Base-by-base conservation (phyloP, 768 basidiomycete genomes). In the Multifurca ochricompacta region DNA sequence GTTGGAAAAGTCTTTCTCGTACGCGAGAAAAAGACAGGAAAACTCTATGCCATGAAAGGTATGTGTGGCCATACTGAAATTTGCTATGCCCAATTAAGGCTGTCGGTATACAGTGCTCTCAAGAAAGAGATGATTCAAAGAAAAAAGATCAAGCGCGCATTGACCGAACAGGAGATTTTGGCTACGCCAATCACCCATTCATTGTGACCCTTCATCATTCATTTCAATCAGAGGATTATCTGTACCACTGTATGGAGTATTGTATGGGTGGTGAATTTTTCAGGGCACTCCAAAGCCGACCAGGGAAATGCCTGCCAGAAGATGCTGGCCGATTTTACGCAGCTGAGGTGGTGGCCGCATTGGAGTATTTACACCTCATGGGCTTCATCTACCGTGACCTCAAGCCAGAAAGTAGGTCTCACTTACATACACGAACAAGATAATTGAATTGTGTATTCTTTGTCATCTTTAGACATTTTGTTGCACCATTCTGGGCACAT, bases 101-200 rank as follows among this genome's bases (percentile, higher is more conserved):
- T 37, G 55, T 64, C 13, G 28, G 18, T n/a, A 39, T 67, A 65
- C 69, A 95, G 96, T 99, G 21, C 76, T 99, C 41, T 96, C 47
- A 98, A 98, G 76, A 91, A 88, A 76, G 96, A 99, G 76, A 98
- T 99, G 95, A 94, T 99, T 69, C 92, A 95, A 73, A 83, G 96
- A 64, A 96, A 95, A 75, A 99, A 99, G 77, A 95, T 99, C 74
- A 99, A 99, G 70, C 83, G 96, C 58, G 96, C 95, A 8, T 69
- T 99, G 65, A 97, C 96, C 4, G 96, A 99, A 71, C 96, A 97
- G 74, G 96, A 98, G 71, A 99, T 99, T 62, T 80, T 99, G 39
- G 95, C 95, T 8, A 95, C 94, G 91, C 96, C 30, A 99, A 99
- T 66, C 96, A 98, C 68, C 96, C 96, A 1, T 99, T 99, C 78